Evolutionary conservation across 257 asterid species (phyloP).

Genomic region (Nicotiana attenuata): DNA sequence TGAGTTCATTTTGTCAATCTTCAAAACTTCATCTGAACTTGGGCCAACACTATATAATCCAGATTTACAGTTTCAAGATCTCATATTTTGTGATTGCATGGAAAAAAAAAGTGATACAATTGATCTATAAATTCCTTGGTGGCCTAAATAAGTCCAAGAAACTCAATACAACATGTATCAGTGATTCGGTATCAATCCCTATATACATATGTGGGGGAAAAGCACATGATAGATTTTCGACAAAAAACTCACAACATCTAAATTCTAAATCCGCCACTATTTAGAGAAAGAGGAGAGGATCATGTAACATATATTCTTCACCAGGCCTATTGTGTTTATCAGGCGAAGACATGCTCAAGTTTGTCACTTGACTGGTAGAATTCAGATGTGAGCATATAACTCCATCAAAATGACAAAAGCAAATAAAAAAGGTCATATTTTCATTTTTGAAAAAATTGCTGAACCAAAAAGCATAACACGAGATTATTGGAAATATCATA

Average conservation of each 20-base stretch:
- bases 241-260: not conserved
- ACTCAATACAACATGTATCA: not conserved
- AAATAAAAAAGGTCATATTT: too few relatives aligned
- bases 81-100: not conserved
- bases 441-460: too few relatives aligned
- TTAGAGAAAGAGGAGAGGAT: not conserved
- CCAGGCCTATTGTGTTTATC: constrained; percentile 82
- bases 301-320: constrained; percentile 34
- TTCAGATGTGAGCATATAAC: constrained; percentile 45
- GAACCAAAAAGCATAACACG: too few relatives aligned
- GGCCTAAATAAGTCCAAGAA: not conserved
- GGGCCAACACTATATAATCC: not conserved
- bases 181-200: not conserved
- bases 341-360: constrained; percentile 74
- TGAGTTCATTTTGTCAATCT: too few relatives aligned
- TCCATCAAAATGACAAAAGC: not conserved
- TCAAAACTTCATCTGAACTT: too few relatives aligned
- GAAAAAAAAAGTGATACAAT: not conserved
- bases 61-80: not conserved
- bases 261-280: not conserved
- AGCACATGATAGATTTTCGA: too few relatives aligned
- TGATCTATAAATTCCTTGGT: not conserved
- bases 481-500: too few relatives aligned
- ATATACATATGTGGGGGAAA: not conserved
- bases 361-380: constrained; percentile 74